These are phyloP conservation scores for Podospora appendiculata DNA, from an alignment of 495 filamentous ascomycete species.

Conservation along the genomic window DNA sequence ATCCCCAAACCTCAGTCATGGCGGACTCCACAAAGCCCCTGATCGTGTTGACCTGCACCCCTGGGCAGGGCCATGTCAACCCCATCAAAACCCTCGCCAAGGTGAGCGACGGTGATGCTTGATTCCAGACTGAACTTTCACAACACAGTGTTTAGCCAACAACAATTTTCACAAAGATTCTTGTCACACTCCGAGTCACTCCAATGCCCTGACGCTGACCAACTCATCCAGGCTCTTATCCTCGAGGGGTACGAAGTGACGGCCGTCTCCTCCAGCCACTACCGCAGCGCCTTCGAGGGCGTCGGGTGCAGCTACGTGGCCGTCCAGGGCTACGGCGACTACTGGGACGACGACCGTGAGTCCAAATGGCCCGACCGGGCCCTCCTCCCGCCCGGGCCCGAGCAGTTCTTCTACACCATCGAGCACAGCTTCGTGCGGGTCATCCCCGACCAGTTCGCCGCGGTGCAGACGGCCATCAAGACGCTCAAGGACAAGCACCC, in stretches of 20 bases:
- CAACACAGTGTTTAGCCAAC: no score
- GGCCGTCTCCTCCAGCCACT: background rate
- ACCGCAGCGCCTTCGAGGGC: background rate
- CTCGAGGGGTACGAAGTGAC: background rate
- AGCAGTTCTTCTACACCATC: background rate
- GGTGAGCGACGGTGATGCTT: background rate
- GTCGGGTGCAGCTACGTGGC: background rate
- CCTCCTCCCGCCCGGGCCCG: background rate
- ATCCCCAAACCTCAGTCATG: background rate
- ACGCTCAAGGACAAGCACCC: background rate
- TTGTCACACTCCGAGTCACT: background rate
- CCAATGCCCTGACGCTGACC: background rate
- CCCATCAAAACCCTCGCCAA: background rate
- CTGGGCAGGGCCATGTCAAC: background rate
- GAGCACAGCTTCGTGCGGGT: background rate
- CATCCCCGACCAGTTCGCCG: background rate
- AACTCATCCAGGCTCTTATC: background rate
- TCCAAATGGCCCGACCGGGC: background rate
- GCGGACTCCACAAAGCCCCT: background rate
- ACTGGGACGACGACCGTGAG: background rate
- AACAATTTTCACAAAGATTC: no score
- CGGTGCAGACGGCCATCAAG: background rate
- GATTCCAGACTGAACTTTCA: background rate
- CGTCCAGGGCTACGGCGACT: background rate
- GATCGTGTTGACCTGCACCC: background rate